phyloP scores from a whole-genome alignment of 768 basidiomycete genomes.

The Cyclocybe aegerita region DNA sequence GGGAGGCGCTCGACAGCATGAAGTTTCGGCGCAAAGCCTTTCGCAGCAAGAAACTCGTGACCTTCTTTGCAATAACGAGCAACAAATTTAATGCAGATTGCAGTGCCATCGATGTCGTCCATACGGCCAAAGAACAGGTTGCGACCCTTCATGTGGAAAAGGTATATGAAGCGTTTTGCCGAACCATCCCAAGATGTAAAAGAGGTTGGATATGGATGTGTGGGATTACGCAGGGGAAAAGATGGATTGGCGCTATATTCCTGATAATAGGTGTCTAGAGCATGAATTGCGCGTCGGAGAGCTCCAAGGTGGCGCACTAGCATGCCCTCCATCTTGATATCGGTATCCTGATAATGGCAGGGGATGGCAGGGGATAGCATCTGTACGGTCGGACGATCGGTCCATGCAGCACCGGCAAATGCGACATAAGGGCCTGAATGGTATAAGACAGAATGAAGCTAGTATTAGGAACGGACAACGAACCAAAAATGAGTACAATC shows the following conservation, averaged over 20 bases:
- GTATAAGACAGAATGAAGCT: slow-evolving; percentile 2
- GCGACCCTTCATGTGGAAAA: slow-evolving; percentile 1
- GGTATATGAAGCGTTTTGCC: slow-evolving; percentile 16
- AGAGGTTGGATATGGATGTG: slow-evolving; percentile 12
- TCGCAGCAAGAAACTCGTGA: slow-evolving; percentile 18
- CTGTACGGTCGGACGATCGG: slow-evolving; percentile 18
- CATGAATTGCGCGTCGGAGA: slow-evolving; percentile 19
- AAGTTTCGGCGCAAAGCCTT: slow-evolving; percentile 25
- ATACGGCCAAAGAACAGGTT: slow-evolving; percentile 20
- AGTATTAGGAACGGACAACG: slow-evolving; percentile 5
- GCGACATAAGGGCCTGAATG: slow-evolving; percentile 22
- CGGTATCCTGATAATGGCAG: slow-evolving; percentile 20
- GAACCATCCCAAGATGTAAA: slow-evolving; percentile 11
- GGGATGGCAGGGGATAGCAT: slow-evolving; percentile 22
- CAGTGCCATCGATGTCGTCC: slow-evolving; percentile 1
- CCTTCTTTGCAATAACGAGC: slow-evolving; percentile 22
- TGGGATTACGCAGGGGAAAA: slow-evolving; percentile 3
- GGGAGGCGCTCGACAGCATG: slow-evolving; percentile 21
- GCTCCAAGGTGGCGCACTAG: slow-evolving; percentile 24
- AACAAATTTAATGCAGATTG: slow-evolving; percentile 30
- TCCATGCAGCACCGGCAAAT: slow-evolving; percentile 26
- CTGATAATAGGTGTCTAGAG: slow-evolving; percentile 24
- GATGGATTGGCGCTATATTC: slow-evolving; percentile 6
- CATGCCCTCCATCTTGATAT: slow-evolving; percentile 8
- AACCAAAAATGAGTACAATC: slow-evolving; percentile 22